Conservation (phyloP, 352 stramenopile species). For the Phytopythium vexans region DNA sequence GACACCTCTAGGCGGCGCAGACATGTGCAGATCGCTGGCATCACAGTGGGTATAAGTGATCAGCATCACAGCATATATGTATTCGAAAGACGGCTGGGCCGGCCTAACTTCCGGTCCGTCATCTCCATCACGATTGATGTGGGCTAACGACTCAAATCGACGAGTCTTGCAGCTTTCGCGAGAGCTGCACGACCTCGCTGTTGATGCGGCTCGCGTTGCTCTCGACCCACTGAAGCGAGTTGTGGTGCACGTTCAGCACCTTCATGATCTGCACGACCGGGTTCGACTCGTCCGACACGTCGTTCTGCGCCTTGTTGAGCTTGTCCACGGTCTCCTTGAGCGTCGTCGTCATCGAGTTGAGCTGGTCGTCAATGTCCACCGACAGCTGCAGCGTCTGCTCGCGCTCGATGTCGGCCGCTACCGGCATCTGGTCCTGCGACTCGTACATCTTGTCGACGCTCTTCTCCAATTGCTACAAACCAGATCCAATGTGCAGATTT, state of each 20-base stretch:
- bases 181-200: constrained; percentile 59
- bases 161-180: constrained; percentile 64
- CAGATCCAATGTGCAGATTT: not conserved
- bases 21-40: not conserved
- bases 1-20: too few species aligned
- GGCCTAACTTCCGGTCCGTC: too few species aligned
- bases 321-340: constrained; percentile 87
- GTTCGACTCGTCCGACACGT: constrained; percentile 69
- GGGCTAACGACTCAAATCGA: constrained; percentile 33
- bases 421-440: constrained; percentile 78
- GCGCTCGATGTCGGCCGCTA: constrained; percentile 81
- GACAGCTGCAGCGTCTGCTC: constrained; percentile 85
- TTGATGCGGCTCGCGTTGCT: constrained; percentile 65
- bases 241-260: constrained; percentile 87
- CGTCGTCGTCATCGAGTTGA: constrained; percentile 85
- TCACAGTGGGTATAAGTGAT: constrained; percentile 1
- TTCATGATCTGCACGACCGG: constrained; percentile 88
- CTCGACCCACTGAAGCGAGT: constrained; percentile 87
- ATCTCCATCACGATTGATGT: not conserved
- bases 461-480: constrained; percentile 75
- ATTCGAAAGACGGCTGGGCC: not conserved
- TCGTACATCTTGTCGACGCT: constrained; percentile 90
- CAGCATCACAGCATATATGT: not conserved
- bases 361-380: constrained; percentile 82
- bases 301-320: constrained; percentile 78